Base-by-base conservation (phyloP, 805 yeast species). In the Wickerhamiella cacticola region DNA sequence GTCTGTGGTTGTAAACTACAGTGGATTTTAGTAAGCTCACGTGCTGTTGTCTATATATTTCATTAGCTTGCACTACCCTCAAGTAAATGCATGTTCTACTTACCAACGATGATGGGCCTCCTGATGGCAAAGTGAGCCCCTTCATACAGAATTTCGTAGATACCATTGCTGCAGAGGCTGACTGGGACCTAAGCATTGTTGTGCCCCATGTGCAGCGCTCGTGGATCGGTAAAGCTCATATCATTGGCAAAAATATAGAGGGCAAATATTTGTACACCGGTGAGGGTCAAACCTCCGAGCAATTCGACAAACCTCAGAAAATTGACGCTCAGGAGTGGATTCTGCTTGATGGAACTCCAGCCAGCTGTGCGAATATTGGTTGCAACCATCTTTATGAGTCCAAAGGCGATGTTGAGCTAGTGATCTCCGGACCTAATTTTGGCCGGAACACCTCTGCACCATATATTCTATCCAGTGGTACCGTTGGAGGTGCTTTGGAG, bases 211-310 rank as follows among this genome's bases (percentile, higher is more conserved):
- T 78, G 46, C 94, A 85, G 56, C 70, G 92, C 56, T 88, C 96
- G 12, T 92, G 98, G 98, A 89, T 87, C 49, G 96, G 96, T 31
- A 92, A 92, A 63, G 97, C 98, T 5, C 96, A 88, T 68, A 78
- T 92, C 44, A 49, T 69, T 54, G 65, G 79, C 71, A 50, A 76
- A 72, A 60, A 67, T 69, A 16, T 85, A 62, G 62, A 70, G 67
- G 56, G 96, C 3, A 50, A 48, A 22, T 61, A 57, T 31, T 38
- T 59, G 34, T 60, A 62, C 45, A 50, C 59, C 3, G 53, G 50
- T 5, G 53, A 52, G 10, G 49, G 53, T n/a, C 52, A 35, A 18
- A 48, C 53, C 1, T 50, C 48, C 24, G 48, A 46, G 29, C 66
- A 68, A 1, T 61, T 58, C 26, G 55, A 59, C 25, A 46, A 26